Evolutionary conservation across 2,329 filamentous ascomycete genomes (phyloP), one percentile per base, ranked within the genome.

Genomic region (Penicillium sp.): DNA sequence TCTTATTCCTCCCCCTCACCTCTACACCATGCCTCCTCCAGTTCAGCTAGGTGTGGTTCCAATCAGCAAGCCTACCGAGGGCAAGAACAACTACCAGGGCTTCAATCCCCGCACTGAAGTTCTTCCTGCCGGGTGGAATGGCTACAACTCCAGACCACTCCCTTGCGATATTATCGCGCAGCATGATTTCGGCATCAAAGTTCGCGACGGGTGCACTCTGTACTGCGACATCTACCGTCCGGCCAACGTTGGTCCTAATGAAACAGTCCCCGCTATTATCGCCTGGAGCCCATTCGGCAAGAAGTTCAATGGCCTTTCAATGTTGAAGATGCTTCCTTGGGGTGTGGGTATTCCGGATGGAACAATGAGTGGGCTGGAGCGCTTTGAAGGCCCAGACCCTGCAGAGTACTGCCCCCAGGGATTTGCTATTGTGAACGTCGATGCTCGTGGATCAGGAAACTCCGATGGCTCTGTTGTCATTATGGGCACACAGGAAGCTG

Each of bases 321-420:
- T 48, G 26, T 19, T 48, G 6, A 33, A 48, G 26, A 35, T 35
- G 46, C 16, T 29, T 10, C 46, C 26, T 35, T 48, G 27, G n/a
- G 21, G 31, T 16, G 10, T 48, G 9, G 46, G 46, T 29, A n/a
- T 48, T 27, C 26, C 26, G 26, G n/a, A 31, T 23, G 45, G 26
- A 4, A 19, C 16, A 21, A 27, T 35, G 16, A 21, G n/a, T n/a
- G 46, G 29, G 1, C 33, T 50, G 4, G 55, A 58, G 42, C 53
- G 46, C 39, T 58, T 58, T 7, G 55, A 58, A 33, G 55, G 50
- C 14, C 50, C 45, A 4, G 55, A 57, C 29, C 55, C 55, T 19
- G 55, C 45, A 4, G 55, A 57, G 11, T 57, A 44, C 43, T 37
- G 26, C 7, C 50, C 45, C 2, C 55, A 50, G 11, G 55, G 55